phyloP scores from a whole-genome alignment of 495 filamentous ascomycete species.

The Clavariopsis aquatica region DNA sequence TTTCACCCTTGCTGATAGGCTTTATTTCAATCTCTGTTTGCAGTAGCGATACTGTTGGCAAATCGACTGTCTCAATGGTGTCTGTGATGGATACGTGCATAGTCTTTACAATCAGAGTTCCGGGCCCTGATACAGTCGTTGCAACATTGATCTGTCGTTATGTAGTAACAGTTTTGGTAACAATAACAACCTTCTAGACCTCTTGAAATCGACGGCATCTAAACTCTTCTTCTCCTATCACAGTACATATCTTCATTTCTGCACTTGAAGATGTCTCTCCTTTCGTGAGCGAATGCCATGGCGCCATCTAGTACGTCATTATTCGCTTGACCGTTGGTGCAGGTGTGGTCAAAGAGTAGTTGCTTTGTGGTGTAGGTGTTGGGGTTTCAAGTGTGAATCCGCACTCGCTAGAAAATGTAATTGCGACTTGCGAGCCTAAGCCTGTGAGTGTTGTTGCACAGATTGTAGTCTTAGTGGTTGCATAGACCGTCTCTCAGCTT shows the following conservation, averaged over 20 bases:
- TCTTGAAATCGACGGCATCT: conserved; percentile 40
- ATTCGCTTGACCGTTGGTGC: conserved; percentile 35
- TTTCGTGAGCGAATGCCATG: conserved; percentile 41
- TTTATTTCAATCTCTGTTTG: conserved; percentile 31
- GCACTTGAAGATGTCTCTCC: conserved; percentile 38
- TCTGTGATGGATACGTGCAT: conserved; percentile 40
- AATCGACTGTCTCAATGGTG: conserved; percentile 37
- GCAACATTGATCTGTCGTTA: conserved; percentile 36
- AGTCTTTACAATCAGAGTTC: conserved; percentile 40
- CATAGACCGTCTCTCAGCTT: conserved; percentile 23
- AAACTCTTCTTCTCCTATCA: conserved; percentile 31
- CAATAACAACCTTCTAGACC: conserved; percentile 40
- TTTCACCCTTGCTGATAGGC: conserved; percentile 25
- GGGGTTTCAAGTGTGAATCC: conserved; percentile 39
- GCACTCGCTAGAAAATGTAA: conserved; percentile 45
- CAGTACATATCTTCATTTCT: conserved; percentile 40
- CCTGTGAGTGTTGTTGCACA: conserved; percentile 43
- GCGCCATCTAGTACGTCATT: conserved; percentile 44
- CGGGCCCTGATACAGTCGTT: conserved; percentile 40
- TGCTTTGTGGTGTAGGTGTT: conserved; percentile 22
- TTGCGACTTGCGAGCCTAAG: conserved; percentile 34
- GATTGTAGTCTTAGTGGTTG: conserved; percentile 34
- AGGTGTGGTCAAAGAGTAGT: conserved; percentile 35
- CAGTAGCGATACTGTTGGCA: conserved; percentile 37
- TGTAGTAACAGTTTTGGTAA: conserved; percentile 34